Conservation (phyloP, 495 filamentous ascomycete genomes). For the Aspergillus homomorphus region DNA sequence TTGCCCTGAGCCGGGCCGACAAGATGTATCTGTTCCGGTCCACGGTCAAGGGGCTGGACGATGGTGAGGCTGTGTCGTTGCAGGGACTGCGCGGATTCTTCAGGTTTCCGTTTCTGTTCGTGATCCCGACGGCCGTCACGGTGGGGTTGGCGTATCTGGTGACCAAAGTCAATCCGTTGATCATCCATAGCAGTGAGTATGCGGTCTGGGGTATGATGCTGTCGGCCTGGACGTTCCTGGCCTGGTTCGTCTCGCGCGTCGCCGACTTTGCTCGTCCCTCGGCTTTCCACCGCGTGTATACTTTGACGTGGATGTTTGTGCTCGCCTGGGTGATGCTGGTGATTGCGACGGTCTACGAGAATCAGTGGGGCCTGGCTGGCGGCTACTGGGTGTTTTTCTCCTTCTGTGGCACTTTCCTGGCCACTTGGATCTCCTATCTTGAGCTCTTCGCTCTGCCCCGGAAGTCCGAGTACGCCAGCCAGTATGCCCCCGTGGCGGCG, state of each 20-base stretch:
- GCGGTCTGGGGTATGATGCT: slow-evolving; percentile 85
- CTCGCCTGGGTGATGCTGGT: slow-evolving; percentile 71
- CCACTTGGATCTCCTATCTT: slow-evolving; percentile 66
- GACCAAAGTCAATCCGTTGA: slow-evolving; percentile 78
- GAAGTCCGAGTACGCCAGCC: slow-evolving; percentile 60
- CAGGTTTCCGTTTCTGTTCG: slow-evolving; percentile 75
- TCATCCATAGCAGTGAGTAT: slow-evolving; percentile 83
- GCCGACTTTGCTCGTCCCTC: slow-evolving; percentile 81
- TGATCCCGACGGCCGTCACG: slow-evolving; percentile 62
- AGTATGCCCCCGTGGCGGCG: slow-evolving; percentile 14
- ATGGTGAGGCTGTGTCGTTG: slow-evolving; percentile 59
- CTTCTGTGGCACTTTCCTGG: slow-evolving; percentile 69
- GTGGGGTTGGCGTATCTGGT: slow-evolving; percentile 75
- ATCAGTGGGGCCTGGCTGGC: slow-evolving; percentile 66
- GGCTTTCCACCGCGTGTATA: slow-evolving; percentile 78
- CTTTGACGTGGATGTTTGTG: slow-evolving; percentile 77
- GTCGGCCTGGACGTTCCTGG: slow-evolving; percentile 71
- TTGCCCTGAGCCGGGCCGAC: slow-evolving; percentile 59
- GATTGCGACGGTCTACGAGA: slow-evolving; percentile 66
- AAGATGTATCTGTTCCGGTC: slow-evolving; percentile 83
- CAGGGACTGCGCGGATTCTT: slow-evolving; percentile 79
- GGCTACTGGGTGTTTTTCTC: slow-evolving; percentile 84
- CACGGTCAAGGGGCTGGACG: slow-evolving; percentile 53
- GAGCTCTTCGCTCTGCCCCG: slow-evolving; percentile 77
- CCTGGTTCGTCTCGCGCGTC: slow-evolving; percentile 81